Conservation (phyloP, 345 rosid genomes). For the Noccaea caerulescens region DNA sequence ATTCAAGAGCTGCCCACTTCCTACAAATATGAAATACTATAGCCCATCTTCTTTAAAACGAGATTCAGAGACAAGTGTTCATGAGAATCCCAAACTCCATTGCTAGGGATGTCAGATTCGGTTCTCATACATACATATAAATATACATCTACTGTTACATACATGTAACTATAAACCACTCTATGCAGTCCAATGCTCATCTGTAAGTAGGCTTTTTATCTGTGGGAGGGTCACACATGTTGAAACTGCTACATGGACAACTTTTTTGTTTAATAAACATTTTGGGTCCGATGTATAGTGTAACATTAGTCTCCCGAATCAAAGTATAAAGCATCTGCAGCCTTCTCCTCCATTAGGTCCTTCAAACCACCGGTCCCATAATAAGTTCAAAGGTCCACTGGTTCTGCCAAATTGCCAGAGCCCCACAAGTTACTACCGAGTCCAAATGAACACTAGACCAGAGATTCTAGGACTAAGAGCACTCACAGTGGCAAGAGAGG, state of each 20-base stretch:
- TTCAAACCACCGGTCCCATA: conserved; percentile 85
- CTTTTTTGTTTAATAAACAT: background rate
- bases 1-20: conserved; percentile 28
- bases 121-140: conserved; percentile 20
- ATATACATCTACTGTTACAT: conserved; percentile 26
- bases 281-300: background rate
- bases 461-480: background rate
- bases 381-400: conserved; percentile 57
- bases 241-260: conserved; percentile 1
- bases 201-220: conserved; percentile 7
- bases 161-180: conserved; percentile 21
- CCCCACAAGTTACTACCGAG: conserved; percentile 9
- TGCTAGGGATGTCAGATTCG: conserved; percentile 22
- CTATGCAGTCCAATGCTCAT: conserved; percentile 28
- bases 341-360: conserved; percentile 64
- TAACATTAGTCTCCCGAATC: conserved; percentile 30
- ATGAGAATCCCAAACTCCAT: conserved; percentile 5
- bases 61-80: background rate
- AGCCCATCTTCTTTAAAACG: background rate
- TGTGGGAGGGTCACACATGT: conserved; percentile 3
- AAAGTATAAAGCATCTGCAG: conserved; percentile 69
- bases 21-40: conserved; percentile 9
- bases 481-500: conserved; percentile 70
- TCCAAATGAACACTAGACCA: background rate
- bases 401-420: conserved; percentile 54